Percentiles rank a stretch among this genome's conserved stretches.
These are phyloP conservation scores for Protomyces pachydermus DNA, from an alignment of 1,139 yeast genomes.

Conservation along the genomic window DNA sequence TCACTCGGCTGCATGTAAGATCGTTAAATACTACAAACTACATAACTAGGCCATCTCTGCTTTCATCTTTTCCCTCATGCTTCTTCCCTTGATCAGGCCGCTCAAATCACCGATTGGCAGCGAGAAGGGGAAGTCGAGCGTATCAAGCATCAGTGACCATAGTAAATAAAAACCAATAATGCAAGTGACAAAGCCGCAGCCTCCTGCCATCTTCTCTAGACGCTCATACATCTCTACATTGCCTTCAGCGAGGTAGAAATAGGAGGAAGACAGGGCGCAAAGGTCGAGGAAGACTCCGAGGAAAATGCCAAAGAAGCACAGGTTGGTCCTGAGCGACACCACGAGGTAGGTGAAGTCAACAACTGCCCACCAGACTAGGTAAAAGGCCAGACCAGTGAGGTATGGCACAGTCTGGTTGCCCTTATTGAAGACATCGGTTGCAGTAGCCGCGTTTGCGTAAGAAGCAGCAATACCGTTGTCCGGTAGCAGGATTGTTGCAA, in stretches of 20 bases:
- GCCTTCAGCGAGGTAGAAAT: conserved; percentile 46
- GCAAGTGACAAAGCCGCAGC: conserved; percentile 57
- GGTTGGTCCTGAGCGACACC: conserved; percentile 62
- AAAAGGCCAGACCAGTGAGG: conserved; percentile 56
- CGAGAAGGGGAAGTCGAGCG: conserved; percentile 32
- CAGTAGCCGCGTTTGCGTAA: conserved; percentile 42
- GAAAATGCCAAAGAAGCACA: conserved; percentile 48
- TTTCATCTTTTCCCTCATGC: conserved; percentile 2
- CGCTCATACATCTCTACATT: conserved; percentile 32
- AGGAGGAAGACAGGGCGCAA: conserved; percentile 54
- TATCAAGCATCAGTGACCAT: conserved; percentile 31
- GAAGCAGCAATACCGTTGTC: conserved; percentile 53
- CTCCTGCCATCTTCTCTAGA: conserved; percentile 64
- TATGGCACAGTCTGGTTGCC: conserved; percentile 46
- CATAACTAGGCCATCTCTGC: not conserved
- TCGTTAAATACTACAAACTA: too few relatives aligned
- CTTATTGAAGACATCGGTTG: conserved; percentile 1
- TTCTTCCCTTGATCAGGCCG: conserved; percentile 28
- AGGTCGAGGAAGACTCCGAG: conserved; percentile 53
- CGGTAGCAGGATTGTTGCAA: conserved; percentile 54
- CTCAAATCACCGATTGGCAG: conserved; percentile 33
- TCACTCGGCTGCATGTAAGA: too few relatives aligned
- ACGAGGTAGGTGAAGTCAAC: conserved; percentile 52
- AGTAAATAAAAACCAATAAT: conserved; percentile 51
- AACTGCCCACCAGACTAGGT: conserved; percentile 62